phyloP scores from a whole-genome alignment of 495 filamentous ascomycete genomes.

The Trichocladium uniseriatum region DNA sequence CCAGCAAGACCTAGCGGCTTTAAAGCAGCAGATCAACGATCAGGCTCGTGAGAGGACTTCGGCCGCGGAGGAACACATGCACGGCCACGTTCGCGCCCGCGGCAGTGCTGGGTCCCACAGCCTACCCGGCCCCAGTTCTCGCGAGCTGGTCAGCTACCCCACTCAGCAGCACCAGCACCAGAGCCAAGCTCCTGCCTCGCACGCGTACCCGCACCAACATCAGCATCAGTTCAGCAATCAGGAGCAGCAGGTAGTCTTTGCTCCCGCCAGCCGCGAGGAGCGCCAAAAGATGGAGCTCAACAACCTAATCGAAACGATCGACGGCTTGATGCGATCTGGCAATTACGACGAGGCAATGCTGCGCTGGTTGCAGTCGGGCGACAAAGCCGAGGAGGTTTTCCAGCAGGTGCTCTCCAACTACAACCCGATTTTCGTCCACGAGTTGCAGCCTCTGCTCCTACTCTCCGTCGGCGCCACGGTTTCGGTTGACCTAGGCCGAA shows the following conservation, averaged over 20 bases:
- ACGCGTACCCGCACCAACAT: slow-evolving; percentile 12
- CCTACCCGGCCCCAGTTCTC: slow-evolving; percentile 8
- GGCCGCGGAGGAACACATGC: slow-evolving; percentile 1
- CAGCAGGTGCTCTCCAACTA: slow-evolving; percentile 67
- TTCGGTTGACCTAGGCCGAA: slow-evolving; percentile 54
- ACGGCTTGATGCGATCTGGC: slow-evolving; percentile 52
- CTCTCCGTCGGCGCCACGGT: slow-evolving; percentile 80
- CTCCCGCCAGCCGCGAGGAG: slow-evolving; percentile 26
- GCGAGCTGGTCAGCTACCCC: slow-evolving; percentile 21
- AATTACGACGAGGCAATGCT: slow-evolving; percentile 58
- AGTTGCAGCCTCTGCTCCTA: slow-evolving; percentile 65
- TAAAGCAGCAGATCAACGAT: slow-evolving; percentile 22
- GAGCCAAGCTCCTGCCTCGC: slow-evolving; percentile 5
- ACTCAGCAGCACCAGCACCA: slow-evolving; percentile 11
- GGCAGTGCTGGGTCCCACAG: slow-evolving; percentile 17
- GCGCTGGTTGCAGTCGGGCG: slow-evolving; percentile 76
- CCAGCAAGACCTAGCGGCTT: slow-evolving; percentile 15
- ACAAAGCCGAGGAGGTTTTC: slow-evolving; percentile 68
- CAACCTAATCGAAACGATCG: slow-evolving; percentile 53
- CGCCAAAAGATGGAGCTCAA: slow-evolving; percentile 51
- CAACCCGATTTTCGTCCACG: slow-evolving; percentile 59
- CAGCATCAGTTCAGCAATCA: slow-evolving; percentile 16
- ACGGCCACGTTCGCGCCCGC: slow-evolving; percentile 12
- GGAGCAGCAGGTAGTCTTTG: slow-evolving; percentile 30
- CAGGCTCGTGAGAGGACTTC: slow-evolving; percentile 14